Conservation (phyloP, 768 basidiomycete species). For the Phaffia australis region DNA sequence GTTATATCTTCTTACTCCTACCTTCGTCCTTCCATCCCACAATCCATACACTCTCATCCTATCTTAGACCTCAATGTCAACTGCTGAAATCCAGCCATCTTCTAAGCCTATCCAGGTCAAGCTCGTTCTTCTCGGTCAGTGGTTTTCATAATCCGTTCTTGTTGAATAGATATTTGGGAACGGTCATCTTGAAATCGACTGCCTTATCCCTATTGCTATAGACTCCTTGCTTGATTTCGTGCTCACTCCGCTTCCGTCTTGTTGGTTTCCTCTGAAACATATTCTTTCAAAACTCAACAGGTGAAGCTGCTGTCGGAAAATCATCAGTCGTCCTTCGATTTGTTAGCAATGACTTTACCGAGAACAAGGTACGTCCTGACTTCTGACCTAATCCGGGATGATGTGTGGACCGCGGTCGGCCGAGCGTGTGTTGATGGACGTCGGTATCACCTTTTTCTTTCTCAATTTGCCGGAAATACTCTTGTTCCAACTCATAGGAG, state of each 20-base stretch:
- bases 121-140: conserved; percentile 82
- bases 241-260: conserved; percentile 10
- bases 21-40: background rate
- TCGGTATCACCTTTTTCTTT: background rate
- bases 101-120: conserved; percentile 89
- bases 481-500: conserved; percentile 41
- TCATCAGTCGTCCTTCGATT: conserved; percentile 97
- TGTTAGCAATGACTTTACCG: conserved; percentile 95
- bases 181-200: background rate
- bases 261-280: background rate
- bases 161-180: background rate
- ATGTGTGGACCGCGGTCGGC: background rate
- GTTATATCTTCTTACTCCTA: background rate
- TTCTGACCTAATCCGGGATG: background rate
- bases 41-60: background rate
- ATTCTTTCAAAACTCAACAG: conserved; percentile 41
- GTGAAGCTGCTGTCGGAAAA: conserved; percentile 97
- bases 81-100: conserved; percentile 8
- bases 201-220: conserved; percentile 3
- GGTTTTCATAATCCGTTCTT: background rate
- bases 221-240: background rate
- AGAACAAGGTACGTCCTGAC: conserved; percentile 55
- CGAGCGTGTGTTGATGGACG: background rate
- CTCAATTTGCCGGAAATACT: background rate
- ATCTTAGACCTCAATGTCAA: conserved; percentile 5